These are phyloP conservation scores for Hsuehochloa calcarea DNA, from an alignment of 176 grass and related monocot genomes.

Conservation along the genomic window DNA sequence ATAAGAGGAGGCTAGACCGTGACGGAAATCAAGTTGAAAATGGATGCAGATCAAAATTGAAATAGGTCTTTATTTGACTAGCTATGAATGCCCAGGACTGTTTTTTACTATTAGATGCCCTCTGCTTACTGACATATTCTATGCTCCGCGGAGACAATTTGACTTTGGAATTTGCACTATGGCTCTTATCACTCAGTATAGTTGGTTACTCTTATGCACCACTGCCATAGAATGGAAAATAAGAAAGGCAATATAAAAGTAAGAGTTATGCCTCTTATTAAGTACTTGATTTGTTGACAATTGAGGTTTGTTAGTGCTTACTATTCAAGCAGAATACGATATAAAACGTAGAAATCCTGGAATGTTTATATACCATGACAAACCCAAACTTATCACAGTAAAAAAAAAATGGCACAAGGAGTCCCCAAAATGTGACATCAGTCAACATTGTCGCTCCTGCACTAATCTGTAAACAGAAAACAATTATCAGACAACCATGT, in stretches of 20 bases:
- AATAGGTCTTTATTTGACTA: background rate
- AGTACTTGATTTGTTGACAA: background rate
- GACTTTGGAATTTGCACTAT: background rate
- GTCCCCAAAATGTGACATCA: conserved; percentile 74
- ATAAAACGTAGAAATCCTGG: background rate
- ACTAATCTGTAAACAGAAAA: conserved; percentile 56
- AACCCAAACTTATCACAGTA: conserved; percentile 56
- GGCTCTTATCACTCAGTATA: conserved; percentile 1
- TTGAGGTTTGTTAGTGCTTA: background rate
- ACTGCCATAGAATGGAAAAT: background rate
- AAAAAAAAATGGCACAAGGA: conserved; percentile 87
- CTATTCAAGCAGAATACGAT: background rate
- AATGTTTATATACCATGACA: conserved; percentile 45
- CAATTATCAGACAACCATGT: background rate
- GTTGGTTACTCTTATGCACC: background rate
- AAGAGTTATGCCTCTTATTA: background rate
- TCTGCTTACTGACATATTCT: background rate
- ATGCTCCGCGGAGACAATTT: conserved; percentile 3
- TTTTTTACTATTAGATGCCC: background rate
- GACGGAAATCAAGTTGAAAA: background rate
- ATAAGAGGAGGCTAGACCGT: background rate
- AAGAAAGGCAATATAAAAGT: background rate
- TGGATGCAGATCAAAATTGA: background rate
- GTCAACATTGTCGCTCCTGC: conserved; percentile 80
- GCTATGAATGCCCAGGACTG: background rate